Conservation (phyloP, 2,329 filamentous ascomycete genomes). For the Cadophora gregata region DNA sequence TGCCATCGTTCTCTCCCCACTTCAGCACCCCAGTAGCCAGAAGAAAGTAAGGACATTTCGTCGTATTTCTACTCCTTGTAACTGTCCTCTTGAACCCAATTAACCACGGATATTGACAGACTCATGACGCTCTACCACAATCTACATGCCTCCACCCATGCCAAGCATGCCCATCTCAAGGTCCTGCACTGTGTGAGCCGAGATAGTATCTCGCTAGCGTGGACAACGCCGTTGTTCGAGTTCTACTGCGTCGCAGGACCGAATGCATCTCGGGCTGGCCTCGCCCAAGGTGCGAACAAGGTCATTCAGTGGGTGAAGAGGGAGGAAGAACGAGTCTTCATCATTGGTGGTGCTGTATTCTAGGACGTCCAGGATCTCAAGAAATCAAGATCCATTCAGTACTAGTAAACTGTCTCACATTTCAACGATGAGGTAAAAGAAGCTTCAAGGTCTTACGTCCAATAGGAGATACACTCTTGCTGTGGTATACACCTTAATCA, state of each 20-base stretch:
- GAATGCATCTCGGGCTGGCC: constrained; percentile 63
- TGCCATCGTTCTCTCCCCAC: constrained; percentile 78
- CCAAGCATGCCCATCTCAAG: constrained; percentile 82
- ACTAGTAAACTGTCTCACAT: neutral
- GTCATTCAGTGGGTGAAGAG: constrained; percentile 89
- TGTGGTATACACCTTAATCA: neutral
- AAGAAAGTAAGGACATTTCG: constrained; percentile 56
- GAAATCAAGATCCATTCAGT: neutral
- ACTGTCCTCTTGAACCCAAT: neutral
- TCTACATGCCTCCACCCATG: constrained; percentile 84
- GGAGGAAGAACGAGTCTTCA: constrained; percentile 94
- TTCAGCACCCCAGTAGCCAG: constrained; percentile 66
- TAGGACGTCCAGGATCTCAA: constrained; percentile 25
- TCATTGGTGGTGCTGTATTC: constrained; percentile 94
- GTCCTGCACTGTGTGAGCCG: constrained; percentile 79
- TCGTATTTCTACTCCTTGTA: neutral
- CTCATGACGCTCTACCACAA: constrained; percentile 85
- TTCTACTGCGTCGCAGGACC: constrained; percentile 93
- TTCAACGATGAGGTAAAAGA: too few relatives aligned
- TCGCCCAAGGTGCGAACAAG: constrained; percentile 87
- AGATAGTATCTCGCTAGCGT: constrained; percentile 83
- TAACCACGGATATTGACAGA: constrained; percentile 44
- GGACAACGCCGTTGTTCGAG: constrained; percentile 91
- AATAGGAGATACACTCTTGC: too few relatives aligned
- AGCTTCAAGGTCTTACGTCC: too few relatives aligned